phyloP scores from a whole-genome alignment of 805 yeast genomes.

The Zygotorulaspora florentina region DNA sequence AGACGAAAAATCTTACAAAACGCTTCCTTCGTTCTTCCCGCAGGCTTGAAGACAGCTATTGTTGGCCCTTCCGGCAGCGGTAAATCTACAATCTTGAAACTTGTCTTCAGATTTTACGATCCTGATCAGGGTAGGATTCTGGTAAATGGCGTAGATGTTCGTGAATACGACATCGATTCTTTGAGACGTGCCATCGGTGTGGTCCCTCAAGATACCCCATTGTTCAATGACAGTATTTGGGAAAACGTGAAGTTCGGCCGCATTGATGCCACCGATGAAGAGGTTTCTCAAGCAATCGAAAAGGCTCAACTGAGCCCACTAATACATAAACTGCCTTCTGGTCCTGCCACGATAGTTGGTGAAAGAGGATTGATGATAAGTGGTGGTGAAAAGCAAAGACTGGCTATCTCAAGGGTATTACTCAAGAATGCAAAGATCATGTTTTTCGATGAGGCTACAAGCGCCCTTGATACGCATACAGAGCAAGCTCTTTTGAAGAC shows the following conservation, averaged over 20 bases:
- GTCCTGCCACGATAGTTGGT: constrained; percentile 83
- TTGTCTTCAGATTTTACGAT: constrained; percentile 88
- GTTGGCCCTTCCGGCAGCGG: constrained; percentile 98
- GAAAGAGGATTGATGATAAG: constrained; percentile 98
- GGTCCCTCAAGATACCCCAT: constrained; percentile 96
- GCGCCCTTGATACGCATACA: constrained; percentile 94
- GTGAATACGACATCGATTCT: constrained; percentile 68
- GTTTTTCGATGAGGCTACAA: constrained; percentile 95
- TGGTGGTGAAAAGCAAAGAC: constrained; percentile 97
- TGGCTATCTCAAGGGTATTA: constrained; percentile 89
- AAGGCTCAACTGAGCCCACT: constrained; percentile 67
- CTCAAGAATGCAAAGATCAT: constrained; percentile 83
- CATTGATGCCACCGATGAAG: constrained; percentile 65
- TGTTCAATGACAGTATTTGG: constrained; percentile 83
- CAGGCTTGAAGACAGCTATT: constrained; percentile 86
- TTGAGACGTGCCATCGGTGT: constrained; percentile 76
- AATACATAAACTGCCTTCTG: constrained; percentile 72
- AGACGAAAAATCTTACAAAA: constrained; percentile 80
- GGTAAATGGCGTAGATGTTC: constrained; percentile 85
- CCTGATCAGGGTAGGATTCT: constrained; percentile 69
- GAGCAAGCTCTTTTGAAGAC: constrained; percentile 80
- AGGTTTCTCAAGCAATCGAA: constrained; percentile 58
- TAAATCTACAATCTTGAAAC: constrained; percentile 79
- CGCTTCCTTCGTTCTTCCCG: constrained; percentile 80
- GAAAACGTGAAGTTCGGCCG: constrained; percentile 88